Percentiles rank a stretch among this genome's conserved stretches.
These are phyloP conservation scores for Microbotryum silenes-acaulis DNA, from an alignment of 1,284 basidiomycete species.

Conservation along the genomic window DNA sequence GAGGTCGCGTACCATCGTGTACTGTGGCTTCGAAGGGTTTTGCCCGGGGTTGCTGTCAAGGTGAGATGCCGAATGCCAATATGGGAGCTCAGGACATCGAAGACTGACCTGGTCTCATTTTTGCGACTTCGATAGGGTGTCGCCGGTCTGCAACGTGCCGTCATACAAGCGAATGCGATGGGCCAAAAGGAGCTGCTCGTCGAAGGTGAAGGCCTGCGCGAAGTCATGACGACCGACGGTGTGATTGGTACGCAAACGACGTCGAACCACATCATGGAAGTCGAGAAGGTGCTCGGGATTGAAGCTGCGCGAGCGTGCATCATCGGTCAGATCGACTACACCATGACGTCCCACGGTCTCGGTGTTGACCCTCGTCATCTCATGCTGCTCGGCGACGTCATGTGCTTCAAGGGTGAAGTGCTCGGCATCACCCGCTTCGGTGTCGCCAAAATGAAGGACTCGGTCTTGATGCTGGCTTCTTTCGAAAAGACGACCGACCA, in stretches of 20 bases:
- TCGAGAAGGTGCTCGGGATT: slow-evolving; percentile 87
- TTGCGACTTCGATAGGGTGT: slow-evolving; percentile 54
- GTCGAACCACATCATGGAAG: slow-evolving; percentile 97
- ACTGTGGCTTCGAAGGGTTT: slow-evolving; percentile 69
- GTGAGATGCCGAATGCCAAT: slow-evolving; percentile 41
- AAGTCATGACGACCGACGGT: slow-evolving; percentile 96
- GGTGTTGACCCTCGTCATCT: slow-evolving; percentile 98
- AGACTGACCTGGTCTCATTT: too few species aligned
- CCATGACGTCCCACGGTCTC: slow-evolving; percentile 97
- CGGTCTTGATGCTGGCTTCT: slow-evolving; percentile 95
- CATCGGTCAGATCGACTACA: slow-evolving; percentile 94
- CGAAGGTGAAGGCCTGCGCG: slow-evolving; percentile 94
- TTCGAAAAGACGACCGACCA: slow-evolving; percentile 99
- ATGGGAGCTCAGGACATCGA: too few species aligned
- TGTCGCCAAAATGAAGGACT: slow-evolving; percentile 99
- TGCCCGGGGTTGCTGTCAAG: slow-evolving; percentile 82
- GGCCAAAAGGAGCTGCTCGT: slow-evolving; percentile 73
- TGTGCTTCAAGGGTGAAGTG: slow-evolving; percentile 99
- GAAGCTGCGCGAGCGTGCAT: slow-evolving; percentile 93
- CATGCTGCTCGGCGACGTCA: slow-evolving; percentile 96
- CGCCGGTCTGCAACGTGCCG: slow-evolving; percentile 71
- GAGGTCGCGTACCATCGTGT: slow-evolving; percentile 78
- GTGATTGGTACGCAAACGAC: slow-evolving; percentile 86
- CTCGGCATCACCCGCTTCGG: slow-evolving; percentile 98
- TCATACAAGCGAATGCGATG: slow-evolving; percentile 81